Base-by-base conservation (phyloP, 257 asterid genomes). In the Orobanche coerulescens region DNA sequence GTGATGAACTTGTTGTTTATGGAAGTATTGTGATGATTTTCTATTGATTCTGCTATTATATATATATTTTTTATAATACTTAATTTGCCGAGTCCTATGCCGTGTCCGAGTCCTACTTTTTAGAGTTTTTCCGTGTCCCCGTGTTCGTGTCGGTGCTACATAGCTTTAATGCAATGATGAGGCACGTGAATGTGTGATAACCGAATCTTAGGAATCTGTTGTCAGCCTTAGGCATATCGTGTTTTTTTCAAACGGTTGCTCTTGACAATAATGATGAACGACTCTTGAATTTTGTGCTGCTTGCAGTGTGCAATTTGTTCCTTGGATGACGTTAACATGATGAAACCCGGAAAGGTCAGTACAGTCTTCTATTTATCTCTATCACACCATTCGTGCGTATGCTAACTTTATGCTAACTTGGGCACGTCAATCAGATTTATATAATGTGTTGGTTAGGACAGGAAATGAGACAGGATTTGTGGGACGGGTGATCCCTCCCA, bases 231-330 rank as follows among this genome's bases (percentile, higher is more conserved):
- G 14, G 57, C 40, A 54, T 36, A 54, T 7, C 24, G 7, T 20
- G 19, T 28, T 24, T 65, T 61, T 43, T 52, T 59, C 14, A 7
- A 7, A 43, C 5, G 30, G 37, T 54, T 64, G 22, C 66, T n/a
- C n/a, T 59, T 43, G 60, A 61, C 33, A 49, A 54, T 63, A n/a
- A 56, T 34, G 47, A 25, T 34, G 23, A 36, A 23, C 59, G 53
- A 53, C 48, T 54, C 23, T 52, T 64, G 39, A 46, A 47, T 34
- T 18, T n/a, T 74, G 61, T 82, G 64, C 67, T 80, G 72, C 52
- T 80, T 78, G 81, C 94, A 93, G 98, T 52, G 82, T 73, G 98
- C 95, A 15, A 93, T 93, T 71, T 86, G 96, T 69, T 89, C 98
- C 57, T 75, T 93, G 75, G 89, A 84, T 69, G 98, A 93, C 46